phyloP scores from a whole-genome alignment of 2,329 filamentous ascomycete genomes.

The Pseudogymnoascus sp. region DNA sequence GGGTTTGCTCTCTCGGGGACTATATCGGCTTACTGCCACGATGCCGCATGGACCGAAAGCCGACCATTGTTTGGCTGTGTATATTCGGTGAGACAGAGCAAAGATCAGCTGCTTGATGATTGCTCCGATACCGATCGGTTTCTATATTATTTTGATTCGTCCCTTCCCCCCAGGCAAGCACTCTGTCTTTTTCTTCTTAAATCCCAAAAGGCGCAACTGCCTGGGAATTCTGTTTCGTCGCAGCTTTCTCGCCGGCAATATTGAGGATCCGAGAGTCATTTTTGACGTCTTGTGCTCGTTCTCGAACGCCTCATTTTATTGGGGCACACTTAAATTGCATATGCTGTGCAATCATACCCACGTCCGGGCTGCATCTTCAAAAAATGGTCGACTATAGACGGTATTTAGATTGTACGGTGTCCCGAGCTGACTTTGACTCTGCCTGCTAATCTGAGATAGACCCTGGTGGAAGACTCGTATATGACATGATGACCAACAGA shows the following conservation, averaged over 20 bases:
- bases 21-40: neutral
- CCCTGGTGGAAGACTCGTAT: neutral
- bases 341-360: neutral
- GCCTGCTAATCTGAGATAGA: conserved; percentile 3
- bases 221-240: neutral
- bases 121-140: neutral
- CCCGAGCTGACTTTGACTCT: neutral
- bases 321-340: neutral
- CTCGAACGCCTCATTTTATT: neutral
- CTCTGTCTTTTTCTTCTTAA: neutral
- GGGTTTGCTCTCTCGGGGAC: neutral
- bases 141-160: conserved; percentile 4
- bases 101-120: neutral
- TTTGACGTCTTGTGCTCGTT: neutral
- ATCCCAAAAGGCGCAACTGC: neutral
- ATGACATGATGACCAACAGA: conserved; percentile 8
- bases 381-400: conserved; percentile 7
- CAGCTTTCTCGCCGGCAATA: too few relatives aligned
- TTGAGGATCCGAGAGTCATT: neutral
- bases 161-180: neutral
- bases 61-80: neutral
- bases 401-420: neutral
- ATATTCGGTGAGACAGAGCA: conserved; percentile 3
- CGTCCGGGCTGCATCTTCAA: neutral
- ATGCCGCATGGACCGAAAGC: conserved; percentile 1